phyloP scores from a whole-genome alignment of 73 alveolate genomes.

The Paramecium sonneborni region DNA sequence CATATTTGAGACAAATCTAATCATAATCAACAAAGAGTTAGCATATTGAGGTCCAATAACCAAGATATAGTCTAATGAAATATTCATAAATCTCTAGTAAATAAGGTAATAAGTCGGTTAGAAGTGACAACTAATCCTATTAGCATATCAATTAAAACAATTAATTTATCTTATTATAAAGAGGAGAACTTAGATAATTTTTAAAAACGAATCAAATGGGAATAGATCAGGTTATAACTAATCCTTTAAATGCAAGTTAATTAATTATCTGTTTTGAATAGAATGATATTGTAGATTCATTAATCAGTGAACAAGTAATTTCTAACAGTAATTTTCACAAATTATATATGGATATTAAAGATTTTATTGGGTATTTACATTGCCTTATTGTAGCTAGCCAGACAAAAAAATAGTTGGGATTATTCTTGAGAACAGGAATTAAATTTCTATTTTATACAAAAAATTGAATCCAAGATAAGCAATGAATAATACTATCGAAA shows the following conservation, averaged over 20 bases:
- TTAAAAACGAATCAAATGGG: neutral
- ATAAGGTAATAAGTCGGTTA: neutral
- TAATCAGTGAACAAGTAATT: neutral
- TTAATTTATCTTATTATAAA: neutral
- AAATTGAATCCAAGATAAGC: conserved; percentile 26
- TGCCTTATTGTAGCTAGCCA: neutral
- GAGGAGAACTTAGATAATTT: neutral
- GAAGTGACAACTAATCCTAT: conserved; percentile 6
- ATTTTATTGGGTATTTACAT: conserved; percentile 20
- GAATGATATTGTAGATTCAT: neutral
- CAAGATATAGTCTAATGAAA: neutral
- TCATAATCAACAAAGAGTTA: conserved; percentile 4
- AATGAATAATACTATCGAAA: neutral
- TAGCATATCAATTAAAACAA: conserved; percentile 13
- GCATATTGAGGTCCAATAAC: neutral
- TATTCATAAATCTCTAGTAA: neutral
- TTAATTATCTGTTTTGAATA: conserved; percentile 1
- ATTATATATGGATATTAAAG: conserved; percentile 19
- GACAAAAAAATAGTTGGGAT: conserved; percentile 28
- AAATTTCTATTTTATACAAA: neutral
- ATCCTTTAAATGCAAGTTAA: neutral
- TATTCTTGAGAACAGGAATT: neutral
- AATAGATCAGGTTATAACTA: neutral
- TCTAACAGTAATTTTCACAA: neutral
- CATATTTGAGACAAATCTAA: neutral